Conservation (phyloP, 148 eudicot species). For the Amaranthus palmeri region DNA sequence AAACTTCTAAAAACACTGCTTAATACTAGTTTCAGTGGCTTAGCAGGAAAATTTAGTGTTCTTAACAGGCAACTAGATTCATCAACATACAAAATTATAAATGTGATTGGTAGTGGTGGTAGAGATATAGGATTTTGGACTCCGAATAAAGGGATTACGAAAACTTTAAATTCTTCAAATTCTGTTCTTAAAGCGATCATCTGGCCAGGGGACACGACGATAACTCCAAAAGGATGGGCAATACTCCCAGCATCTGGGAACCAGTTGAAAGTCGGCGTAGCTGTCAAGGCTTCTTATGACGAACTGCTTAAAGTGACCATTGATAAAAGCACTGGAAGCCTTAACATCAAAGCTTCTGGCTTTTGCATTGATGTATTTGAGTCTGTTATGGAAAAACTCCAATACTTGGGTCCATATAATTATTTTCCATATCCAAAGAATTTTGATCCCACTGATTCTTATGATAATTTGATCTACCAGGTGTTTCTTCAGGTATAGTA, state of each 20-base stretch:
- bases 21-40: slow-evolving; percentile 24
- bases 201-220: slow-evolving; percentile 24
- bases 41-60: slow-evolving; percentile 25
- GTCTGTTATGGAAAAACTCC: slow-evolving; percentile 29
- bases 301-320: slow-evolving; percentile 36
- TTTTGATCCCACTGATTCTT: slow-evolving; percentile 21
- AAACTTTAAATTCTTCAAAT: slow-evolving; percentile 9
- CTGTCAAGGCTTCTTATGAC: slow-evolving; percentile 23
- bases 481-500: slow-evolving; percentile 40
- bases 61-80: slow-evolving; percentile 22
- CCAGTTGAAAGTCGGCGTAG: slow-evolving; percentile 44
- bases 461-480: slow-evolving; percentile 38
- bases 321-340: slow-evolving; percentile 17
- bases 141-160: slow-evolving; percentile 6
- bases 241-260: slow-evolving; percentile 23
- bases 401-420: slow-evolving; percentile 29
- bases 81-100: slow-evolving; percentile 23
- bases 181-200: slow-evolving; percentile 10
- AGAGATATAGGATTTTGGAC: slow-evolving; percentile 32
- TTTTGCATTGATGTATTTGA: slow-evolving; percentile 53
- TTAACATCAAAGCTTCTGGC: slow-evolving; percentile 23
- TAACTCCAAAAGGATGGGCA: slow-evolving; percentile 20
- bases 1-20: slow-evolving; percentile 22
- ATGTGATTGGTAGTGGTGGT: slow-evolving; percentile 18
- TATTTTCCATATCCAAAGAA: slow-evolving; percentile 29